These are phyloP conservation scores for Forsythia suspensa DNA, from an alignment of 257 asterid genomes.

Conservation along the genomic window DNA sequence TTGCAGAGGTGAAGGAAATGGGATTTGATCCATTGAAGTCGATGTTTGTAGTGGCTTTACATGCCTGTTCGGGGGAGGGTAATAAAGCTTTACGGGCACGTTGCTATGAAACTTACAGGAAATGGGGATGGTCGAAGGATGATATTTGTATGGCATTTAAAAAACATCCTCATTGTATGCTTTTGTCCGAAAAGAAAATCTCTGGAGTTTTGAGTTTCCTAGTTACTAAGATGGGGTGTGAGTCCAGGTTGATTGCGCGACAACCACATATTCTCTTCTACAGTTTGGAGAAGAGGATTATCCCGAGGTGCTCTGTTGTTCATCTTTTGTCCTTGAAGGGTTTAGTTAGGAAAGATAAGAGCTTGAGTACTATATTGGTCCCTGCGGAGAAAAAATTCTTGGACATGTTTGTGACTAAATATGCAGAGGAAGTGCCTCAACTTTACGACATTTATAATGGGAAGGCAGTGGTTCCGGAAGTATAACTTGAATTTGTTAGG, in stretches of 20 bases:
- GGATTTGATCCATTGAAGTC: slow-evolving; percentile 17
- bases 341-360: background rate
- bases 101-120: slow-evolving; percentile 12
- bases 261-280: background rate
- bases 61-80: background rate
- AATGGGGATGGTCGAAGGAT: slow-evolving; percentile 28
- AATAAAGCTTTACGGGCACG: slow-evolving; percentile 4
- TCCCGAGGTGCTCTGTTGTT: slow-evolving; percentile 20
- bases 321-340: slow-evolving; percentile 11
- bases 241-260: slow-evolving; percentile 5
- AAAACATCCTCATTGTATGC: slow-evolving; percentile 15
- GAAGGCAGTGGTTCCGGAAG: background rate
- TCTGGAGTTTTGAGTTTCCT: slow-evolving; percentile 5
- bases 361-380: background rate
- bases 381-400: background rate
- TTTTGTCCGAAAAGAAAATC: slow-evolving; percentile 13
- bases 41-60: slow-evolving; percentile 15
- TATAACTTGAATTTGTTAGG: background rate
- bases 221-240: slow-evolving; percentile 16
- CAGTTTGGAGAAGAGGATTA: slow-evolving; percentile 28
- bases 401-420: slow-evolving; percentile 3
- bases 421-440: slow-evolving; percentile 6
- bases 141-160: slow-evolving; percentile 8
- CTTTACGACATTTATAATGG: slow-evolving; percentile 1
- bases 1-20: slow-evolving; percentile 19